Conservation (phyloP, 495 filamentous ascomycete genomes). For the Hypoxylon cercidicola region DNA sequence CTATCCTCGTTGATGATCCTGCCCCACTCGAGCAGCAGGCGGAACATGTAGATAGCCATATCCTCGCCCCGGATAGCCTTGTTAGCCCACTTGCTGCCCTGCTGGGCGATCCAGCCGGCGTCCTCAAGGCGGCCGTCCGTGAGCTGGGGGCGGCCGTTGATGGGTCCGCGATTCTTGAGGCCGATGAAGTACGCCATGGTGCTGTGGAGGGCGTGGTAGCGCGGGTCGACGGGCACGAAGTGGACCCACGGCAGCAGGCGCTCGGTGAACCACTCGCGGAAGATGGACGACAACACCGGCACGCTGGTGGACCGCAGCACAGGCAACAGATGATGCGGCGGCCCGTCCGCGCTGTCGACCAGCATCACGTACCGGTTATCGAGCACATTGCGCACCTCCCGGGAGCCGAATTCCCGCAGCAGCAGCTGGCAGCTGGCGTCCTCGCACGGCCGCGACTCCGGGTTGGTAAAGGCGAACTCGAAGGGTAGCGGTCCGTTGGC, state of each 20-base stretch:
- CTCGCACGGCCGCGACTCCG: slow-evolving; percentile 57
- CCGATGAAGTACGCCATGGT: slow-evolving; percentile 72
- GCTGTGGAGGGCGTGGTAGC: slow-evolving; percentile 71
- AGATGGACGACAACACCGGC: slow-evolving; percentile 72
- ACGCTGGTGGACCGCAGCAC: slow-evolving; percentile 71
- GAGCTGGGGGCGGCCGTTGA: slow-evolving; percentile 59
- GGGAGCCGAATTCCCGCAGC: slow-evolving; percentile 61
- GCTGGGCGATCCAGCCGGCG: slow-evolving; percentile 69
- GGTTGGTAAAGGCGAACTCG: slow-evolving; percentile 58
- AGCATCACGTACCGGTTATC: slow-evolving; percentile 66
- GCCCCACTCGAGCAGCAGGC: slow-evolving; percentile 80
- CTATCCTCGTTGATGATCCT: slow-evolving; percentile 70
- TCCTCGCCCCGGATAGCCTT: slow-evolving; percentile 78
- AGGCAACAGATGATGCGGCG: slow-evolving; percentile 69
- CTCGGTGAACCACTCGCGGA: slow-evolving; percentile 79
- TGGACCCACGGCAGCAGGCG: slow-evolving; percentile 78
- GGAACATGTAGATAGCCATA: slow-evolving; percentile 85
- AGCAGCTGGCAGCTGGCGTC: slow-evolving; percentile 62
- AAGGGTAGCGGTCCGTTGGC: slow-evolving; percentile 52
- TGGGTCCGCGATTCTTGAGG: slow-evolving; percentile 48
- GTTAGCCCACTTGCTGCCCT: slow-evolving; percentile 72
- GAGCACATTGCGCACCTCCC: slow-evolving; percentile 52
- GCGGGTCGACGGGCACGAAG: slow-evolving; percentile 78
- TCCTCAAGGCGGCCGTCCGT: slow-evolving; percentile 50
- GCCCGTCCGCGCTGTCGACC: slow-evolving; percentile 76